Evolutionary conservation across 108 stramenopile genomes (phyloP).

Genomic region (Stephanodiscus triporus): DNA sequence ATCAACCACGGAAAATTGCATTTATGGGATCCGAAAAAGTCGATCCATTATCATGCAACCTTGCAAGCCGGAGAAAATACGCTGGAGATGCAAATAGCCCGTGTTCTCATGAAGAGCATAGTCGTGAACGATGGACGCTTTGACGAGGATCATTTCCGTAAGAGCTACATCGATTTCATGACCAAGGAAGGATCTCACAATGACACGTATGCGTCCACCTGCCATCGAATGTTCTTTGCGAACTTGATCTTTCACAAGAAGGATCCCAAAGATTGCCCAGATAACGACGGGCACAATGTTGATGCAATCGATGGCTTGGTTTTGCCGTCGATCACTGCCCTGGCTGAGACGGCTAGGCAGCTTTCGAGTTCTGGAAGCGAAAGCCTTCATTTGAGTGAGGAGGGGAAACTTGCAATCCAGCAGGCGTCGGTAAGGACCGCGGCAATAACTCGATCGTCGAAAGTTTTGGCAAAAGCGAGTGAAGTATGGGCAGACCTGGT

Average conservation of each 20-base stretch:
- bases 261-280: constrained; percentile 78
- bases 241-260: constrained; percentile 62
- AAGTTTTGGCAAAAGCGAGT: constrained; percentile 48
- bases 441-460: constrained; percentile 57
- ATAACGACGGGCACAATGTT: constrained; percentile 91
- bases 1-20: constrained; percentile 87
- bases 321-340: constrained; percentile 67
- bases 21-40: constrained; percentile 74
- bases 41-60: constrained; percentile 85
- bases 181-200: constrained; percentile 80
- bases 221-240: constrained; percentile 94
- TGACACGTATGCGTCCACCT: constrained; percentile 89
- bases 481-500: constrained; percentile 56
- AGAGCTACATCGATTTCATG: constrained; percentile 87
- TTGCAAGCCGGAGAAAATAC: constrained; percentile 85
- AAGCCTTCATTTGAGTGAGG: constrained; percentile 5
- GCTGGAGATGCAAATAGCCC: constrained; percentile 70
- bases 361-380: constrained; percentile 18
- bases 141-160: constrained; percentile 64
- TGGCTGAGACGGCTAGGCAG: constrained; percentile 49
- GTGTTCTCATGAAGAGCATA: constrained; percentile 73
- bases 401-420: constrained; percentile 18
- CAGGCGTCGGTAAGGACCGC: constrained; percentile 57
- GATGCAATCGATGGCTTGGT: constrained; percentile 88
- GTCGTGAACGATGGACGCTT: constrained; percentile 52